Conservation (phyloP, 1,284 basidiomycete species). For the Bjerkandera adusta region DNA sequence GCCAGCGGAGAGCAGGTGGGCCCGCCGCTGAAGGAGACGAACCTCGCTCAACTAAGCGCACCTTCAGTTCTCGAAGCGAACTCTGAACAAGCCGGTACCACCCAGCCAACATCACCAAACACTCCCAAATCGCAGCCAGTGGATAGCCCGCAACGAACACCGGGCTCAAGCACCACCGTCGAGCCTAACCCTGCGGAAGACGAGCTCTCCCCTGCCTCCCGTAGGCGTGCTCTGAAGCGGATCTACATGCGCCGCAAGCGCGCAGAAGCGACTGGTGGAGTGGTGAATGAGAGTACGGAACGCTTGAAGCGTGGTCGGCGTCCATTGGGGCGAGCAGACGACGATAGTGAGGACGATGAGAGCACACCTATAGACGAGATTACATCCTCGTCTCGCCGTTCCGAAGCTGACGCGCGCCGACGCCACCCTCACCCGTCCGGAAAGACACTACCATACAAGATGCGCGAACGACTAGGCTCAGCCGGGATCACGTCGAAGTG, state of each 20-base stretch:
- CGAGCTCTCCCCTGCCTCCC: constrained; percentile 44
- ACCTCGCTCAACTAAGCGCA: no score
- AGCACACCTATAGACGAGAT: constrained; percentile 10
- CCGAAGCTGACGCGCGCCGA: constrained; percentile 7
- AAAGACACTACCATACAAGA: constrained; percentile 41
- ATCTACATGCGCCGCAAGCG: constrained; percentile 73
- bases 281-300: constrained; percentile 30
- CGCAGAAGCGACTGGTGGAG: constrained; percentile 43
- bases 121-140: neutral
- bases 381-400: neutral
- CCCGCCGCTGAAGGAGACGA: no score
- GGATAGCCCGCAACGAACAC: constrained; percentile 6
- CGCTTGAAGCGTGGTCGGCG: constrained; percentile 49
- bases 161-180: constrained; percentile 9
- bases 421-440: constrained; percentile 32
- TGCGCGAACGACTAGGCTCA: constrained; percentile 38
- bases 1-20: no score
- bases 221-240: constrained; percentile 56
- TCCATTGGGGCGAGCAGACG: constrained; percentile 2
- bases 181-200: neutral
- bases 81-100: neutral
- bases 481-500: constrained; percentile 42
- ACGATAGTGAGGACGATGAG: neutral
- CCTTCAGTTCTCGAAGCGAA: neutral
- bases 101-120: neutral